A percentile compares a stretch with the other conserved stretches of the same genome.
Conservation (phyloP, 2,329 filamentous ascomycete genomes). For the Penicillium concentricum region DNA sequence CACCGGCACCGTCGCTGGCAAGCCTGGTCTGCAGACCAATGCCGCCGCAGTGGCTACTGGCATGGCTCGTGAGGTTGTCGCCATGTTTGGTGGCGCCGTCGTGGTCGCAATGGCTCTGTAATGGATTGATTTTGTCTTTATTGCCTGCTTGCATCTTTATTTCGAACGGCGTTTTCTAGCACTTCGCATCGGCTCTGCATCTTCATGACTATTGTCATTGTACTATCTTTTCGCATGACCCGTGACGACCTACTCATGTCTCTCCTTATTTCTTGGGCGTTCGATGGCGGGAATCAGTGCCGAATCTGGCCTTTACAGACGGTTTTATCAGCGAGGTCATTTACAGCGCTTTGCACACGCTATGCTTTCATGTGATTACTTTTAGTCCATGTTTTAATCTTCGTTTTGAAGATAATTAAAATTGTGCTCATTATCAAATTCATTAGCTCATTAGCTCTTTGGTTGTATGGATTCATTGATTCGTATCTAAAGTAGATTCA, state of each 20-base stretch:
- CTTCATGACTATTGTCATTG: constrained; percentile 17
- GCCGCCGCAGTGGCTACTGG: constrained; percentile 29
- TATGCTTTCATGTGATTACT: constrained; percentile 11
- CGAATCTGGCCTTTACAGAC: not conserved
- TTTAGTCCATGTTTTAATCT: constrained; percentile 2
- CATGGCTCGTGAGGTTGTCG: constrained; percentile 35
- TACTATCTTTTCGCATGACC: constrained; percentile 21
- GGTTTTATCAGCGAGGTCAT: not conserved
- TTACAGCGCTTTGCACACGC: constrained; percentile 5
- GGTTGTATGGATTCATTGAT: not conserved
- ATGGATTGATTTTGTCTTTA: not conserved
- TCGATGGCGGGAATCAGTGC: not conserved
- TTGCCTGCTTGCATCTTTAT: not conserved
- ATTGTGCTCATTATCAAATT: not conserved
- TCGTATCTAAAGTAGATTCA: not conserved
- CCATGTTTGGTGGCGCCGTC: constrained; percentile 44
- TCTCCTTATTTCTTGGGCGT: constrained; percentile 17
- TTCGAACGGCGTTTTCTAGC: constrained; percentile 4
- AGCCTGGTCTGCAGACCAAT: constrained; percentile 43
- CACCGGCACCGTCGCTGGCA: constrained; percentile 22
- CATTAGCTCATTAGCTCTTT: not conserved
- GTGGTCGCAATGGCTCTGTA: constrained; percentile 41
- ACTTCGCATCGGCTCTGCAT: constrained; percentile 16
- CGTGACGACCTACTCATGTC: constrained; percentile 21
- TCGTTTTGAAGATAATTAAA: constrained; percentile 6